phyloP scores from a whole-genome alignment of 1,284 basidiomycete species.

The Amylostereum areolatum region DNA sequence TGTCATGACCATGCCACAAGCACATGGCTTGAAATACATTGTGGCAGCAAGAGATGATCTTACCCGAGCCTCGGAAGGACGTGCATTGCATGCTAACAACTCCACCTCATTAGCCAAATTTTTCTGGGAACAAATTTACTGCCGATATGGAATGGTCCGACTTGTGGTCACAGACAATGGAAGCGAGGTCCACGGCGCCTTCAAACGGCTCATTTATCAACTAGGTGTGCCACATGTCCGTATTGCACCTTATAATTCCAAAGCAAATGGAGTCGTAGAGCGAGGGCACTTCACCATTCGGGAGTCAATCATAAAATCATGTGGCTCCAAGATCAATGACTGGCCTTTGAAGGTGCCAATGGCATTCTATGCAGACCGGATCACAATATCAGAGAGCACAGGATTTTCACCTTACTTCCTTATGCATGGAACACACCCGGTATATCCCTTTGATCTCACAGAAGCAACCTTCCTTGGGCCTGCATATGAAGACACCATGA shows the following conservation, averaged over 20 bases:
- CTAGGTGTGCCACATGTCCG: slow-evolving; percentile 9
- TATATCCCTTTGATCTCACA: slow-evolving; percentile 23
- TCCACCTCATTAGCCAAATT: slow-evolving; percentile 18
- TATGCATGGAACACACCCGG: slow-evolving; percentile 20
- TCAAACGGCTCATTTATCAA: not conserved
- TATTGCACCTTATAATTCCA: slow-evolving; percentile 13
- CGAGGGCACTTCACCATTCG: slow-evolving; percentile 13
- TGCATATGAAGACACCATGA: slow-evolving; percentile 5
- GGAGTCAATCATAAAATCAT: slow-evolving; percentile 11
- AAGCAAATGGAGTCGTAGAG: slow-evolving; percentile 17
- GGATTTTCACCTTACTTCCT: slow-evolving; percentile 19
- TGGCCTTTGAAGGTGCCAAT: slow-evolving; percentile 9
- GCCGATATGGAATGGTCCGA: slow-evolving; percentile 23
- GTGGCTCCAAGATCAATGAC: slow-evolving; percentile 2
- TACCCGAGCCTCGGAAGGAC: slow-evolving; percentile 3
- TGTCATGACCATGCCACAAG: not conserved
- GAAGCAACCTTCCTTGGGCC: slow-evolving; percentile 23
- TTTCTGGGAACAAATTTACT: slow-evolving; percentile 27
- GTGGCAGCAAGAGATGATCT: slow-evolving; percentile 7
- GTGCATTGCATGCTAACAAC: slow-evolving; percentile 4
- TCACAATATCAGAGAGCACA: slow-evolving; percentile 9
- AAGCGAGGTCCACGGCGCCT: slow-evolving; percentile 16
- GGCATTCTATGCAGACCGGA: slow-evolving; percentile 14
- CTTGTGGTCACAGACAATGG: slow-evolving; percentile 31
- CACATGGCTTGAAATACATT: not conserved